A percentile compares a stretch with the other conserved stretches of the same genome.
These are phyloP conservation scores for Fragaria ananassa DNA, from an alignment of 306 rosid genomes.

Conservation along the genomic window DNA sequence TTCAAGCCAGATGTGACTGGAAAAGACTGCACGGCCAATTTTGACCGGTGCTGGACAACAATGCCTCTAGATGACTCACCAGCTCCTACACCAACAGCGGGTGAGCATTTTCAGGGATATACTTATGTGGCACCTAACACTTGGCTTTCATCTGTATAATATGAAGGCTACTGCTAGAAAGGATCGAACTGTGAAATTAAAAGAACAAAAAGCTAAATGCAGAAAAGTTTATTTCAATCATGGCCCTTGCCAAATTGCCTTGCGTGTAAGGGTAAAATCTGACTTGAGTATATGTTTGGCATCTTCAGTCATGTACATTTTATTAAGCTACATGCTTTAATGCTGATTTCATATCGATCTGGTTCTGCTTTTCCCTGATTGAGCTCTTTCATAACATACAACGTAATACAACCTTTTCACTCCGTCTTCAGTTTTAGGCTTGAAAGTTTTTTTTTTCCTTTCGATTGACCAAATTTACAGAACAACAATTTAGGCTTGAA, in stretches of 20 bases:
- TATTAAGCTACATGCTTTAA: neutral
- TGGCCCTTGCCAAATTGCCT: neutral
- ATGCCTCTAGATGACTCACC: slow-evolving; percentile 90
- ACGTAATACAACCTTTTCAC: too few species aligned
- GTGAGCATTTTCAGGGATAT: slow-evolving; percentile 87
- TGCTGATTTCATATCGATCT: too few species aligned
- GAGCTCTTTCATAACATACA: neutral
- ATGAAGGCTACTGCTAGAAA: slow-evolving; percentile 22
- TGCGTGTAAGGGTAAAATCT: slow-evolving; percentile 1
- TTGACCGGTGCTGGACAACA: slow-evolving; percentile 87
- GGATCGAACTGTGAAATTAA: neutral
- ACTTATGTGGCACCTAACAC: slow-evolving; percentile 78
- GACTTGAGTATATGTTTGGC: neutral
- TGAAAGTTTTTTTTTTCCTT: too few species aligned
- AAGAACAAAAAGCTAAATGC: neutral
- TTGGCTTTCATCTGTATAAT: slow-evolving; percentile 70
- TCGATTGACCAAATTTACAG: too few species aligned
- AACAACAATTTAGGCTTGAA: too few species aligned
- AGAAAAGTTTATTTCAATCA: neutral
- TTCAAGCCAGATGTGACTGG: slow-evolving; percentile 88
- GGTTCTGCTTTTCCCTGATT: neutral
- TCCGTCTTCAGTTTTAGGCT: too few species aligned
- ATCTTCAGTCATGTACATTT: slow-evolving; percentile 23
- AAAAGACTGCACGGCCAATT: slow-evolving; percentile 79
- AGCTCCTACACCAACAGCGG: slow-evolving; percentile 78